These are phyloP conservation scores for Ganoderma leucocontextum DNA, from an alignment of 1,284 basidiomycete genomes.

Conservation along the genomic window DNA sequence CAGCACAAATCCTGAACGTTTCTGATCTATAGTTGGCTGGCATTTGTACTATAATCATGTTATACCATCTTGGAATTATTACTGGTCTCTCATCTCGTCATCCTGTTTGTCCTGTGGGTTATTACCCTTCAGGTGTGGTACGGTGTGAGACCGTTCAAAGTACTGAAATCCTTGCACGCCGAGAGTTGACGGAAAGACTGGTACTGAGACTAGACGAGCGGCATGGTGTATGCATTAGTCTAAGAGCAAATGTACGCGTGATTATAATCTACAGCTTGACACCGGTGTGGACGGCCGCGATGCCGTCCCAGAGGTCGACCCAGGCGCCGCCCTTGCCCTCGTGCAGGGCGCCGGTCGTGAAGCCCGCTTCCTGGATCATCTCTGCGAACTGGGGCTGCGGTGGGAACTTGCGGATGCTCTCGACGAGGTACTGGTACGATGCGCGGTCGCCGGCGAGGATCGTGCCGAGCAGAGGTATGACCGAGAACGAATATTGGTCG, in stretches of 20 bases:
- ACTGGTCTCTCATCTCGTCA: constrained; percentile 11
- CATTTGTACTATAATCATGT: constrained; percentile 33
- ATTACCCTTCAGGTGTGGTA: no score
- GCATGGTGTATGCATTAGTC: background rate
- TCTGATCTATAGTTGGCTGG: constrained; percentile 25
- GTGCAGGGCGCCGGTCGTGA: constrained; percentile 73
- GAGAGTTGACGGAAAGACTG: background rate
- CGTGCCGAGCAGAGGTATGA: constrained; percentile 95
- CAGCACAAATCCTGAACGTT: background rate
- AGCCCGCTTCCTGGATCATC: constrained; percentile 90
- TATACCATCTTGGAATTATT: constrained; percentile 30
- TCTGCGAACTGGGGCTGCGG: constrained; percentile 89
- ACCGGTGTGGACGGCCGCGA: constrained; percentile 86
- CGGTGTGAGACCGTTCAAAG: background rate
- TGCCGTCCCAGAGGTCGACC: constrained; percentile 87
- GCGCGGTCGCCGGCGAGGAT: constrained; percentile 95
- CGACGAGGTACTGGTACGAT: constrained; percentile 98
- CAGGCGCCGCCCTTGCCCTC: constrained; percentile 90
- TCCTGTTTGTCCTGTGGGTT: no score
- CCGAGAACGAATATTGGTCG: constrained; percentile 95
- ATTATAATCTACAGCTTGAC: constrained; percentile 67
- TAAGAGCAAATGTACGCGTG: background rate
- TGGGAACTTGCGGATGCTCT: constrained; percentile 97
- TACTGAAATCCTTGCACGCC: no score
- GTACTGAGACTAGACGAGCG: background rate